A percentile compares a stretch with the other conserved stretches of the same genome.
Evolutionary conservation across 1,284 basidiomycete species (phyloP).

Genomic region (Boletus hoseneyae): DNA sequence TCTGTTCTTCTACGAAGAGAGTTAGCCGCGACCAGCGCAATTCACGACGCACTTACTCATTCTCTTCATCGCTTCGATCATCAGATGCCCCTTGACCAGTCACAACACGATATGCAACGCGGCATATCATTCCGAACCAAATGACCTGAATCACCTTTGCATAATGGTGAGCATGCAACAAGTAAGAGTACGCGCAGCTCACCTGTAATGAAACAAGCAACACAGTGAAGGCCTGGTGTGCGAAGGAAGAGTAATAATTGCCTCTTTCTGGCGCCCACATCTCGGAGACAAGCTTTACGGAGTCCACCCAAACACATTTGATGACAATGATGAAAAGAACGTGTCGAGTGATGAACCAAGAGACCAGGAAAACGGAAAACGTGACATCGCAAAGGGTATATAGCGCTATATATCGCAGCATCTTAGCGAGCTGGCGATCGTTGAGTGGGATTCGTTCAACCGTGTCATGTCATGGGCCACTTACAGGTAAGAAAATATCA

Average conservation of each 20-base stretch:
- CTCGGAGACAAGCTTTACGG: conserved; percentile 44
- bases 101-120: conserved; percentile 79
- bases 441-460: conserved; percentile 6
- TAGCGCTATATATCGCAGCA: conserved; percentile 81
- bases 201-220: conserved; percentile 69
- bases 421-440: conserved; percentile 75
- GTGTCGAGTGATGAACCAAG: conserved; percentile 90
- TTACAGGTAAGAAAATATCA: conserved; percentile 88
- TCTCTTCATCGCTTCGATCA: conserved; percentile 81
- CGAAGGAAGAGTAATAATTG: conserved; percentile 49
- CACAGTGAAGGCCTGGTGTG: conserved; percentile 48
- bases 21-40: conserved; percentile 7
- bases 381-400: conserved; percentile 69
- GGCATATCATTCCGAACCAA: conserved; percentile 86
- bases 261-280: conserved; percentile 62
- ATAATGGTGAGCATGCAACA: conserved; percentile 10
- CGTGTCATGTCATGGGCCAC: conserved; percentile 31
- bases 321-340: conserved; percentile 74
- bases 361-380: conserved; percentile 81
- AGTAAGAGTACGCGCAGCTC: conserved; percentile 11
- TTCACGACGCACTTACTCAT: conserved; percentile 37
- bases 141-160: conserved; percentile 66
- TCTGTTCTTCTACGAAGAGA: conserved; percentile 6
- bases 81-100: conserved; percentile 81
- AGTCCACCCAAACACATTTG: conserved; percentile 53